phyloP scores from a whole-genome alignment of 1,284 basidiomycete genomes.

The Fomitopsis palustris region DNA sequence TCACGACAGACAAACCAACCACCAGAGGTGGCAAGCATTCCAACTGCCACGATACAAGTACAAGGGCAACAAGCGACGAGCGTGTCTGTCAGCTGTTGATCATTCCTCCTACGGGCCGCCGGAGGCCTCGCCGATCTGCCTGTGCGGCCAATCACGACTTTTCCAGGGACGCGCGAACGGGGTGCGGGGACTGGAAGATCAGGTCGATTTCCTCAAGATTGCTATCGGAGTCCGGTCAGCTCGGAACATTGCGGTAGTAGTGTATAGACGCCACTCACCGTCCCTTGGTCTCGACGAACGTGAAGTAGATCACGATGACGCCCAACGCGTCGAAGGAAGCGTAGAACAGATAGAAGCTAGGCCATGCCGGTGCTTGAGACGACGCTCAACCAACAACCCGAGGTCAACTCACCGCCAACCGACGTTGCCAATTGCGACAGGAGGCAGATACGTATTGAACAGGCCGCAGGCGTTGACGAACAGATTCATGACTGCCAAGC shows the following conservation, averaged over 20 bases:
- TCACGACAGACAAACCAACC: not conserved
- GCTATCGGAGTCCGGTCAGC: not conserved
- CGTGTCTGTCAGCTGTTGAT: not conserved
- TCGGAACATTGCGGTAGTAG: not conserved
- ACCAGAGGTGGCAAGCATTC: not conserved
- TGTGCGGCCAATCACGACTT: not conserved
- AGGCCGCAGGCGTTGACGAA: conserved; percentile 18
- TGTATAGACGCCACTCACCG: conserved; percentile 1
- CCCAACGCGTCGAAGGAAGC: conserved; percentile 19
- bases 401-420: conserved; percentile 14
- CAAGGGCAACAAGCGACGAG: not conserved
- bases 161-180: conserved; percentile 8
- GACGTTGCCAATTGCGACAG: conserved; percentile 17
- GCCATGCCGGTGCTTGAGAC: not conserved
- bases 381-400: not conserved
- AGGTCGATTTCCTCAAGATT: conserved; percentile 21
- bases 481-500: conserved; percentile 20
- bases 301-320: conserved; percentile 20
- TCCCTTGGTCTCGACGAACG: conserved; percentile 23
- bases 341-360: conserved; percentile 19
- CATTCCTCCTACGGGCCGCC: not conserved
- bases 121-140: not conserved
- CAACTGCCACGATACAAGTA: not conserved
- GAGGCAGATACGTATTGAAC: conserved; percentile 23
- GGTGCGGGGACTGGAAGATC: conserved; percentile 18